Evolutionary conservation across 2,329 filamentous ascomycete genomes (phyloP).

Genomic region (Atkinsonella texensis): DNA sequence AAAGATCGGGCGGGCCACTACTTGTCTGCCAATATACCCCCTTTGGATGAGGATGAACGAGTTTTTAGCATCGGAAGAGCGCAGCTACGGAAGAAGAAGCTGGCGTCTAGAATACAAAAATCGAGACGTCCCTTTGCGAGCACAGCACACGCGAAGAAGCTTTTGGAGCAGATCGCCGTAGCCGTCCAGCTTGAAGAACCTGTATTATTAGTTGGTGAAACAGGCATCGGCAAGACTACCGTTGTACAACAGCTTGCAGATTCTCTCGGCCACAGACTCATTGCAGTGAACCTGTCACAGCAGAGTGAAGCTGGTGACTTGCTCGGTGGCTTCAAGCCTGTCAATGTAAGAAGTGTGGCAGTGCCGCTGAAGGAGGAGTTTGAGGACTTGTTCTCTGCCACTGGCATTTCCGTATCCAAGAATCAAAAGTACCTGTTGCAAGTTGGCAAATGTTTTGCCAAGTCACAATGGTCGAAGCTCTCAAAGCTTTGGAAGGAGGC

Average conservation of each 20-base stretch:
- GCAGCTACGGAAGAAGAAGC: constrained; percentile 44
- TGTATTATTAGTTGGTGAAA: constrained; percentile 91
- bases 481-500: constrained; percentile 83
- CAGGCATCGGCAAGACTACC: constrained; percentile 95
- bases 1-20: constrained; percentile 71
- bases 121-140: constrained; percentile 67
- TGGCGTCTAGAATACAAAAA: constrained; percentile 35
- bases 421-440: constrained; percentile 80
- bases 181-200: constrained; percentile 79
- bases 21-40: constrained; percentile 59
- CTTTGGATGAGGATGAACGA: constrained; percentile 47
- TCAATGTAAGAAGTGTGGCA: constrained; percentile 78
- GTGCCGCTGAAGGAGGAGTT: constrained; percentile 91
- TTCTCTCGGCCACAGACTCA: constrained; percentile 71
- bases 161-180: constrained; percentile 80
- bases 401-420: constrained; percentile 72
- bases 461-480: constrained; percentile 76
- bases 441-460: constrained; percentile 66
- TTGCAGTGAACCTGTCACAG: constrained; percentile 91
- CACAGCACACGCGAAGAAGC: constrained; percentile 69
- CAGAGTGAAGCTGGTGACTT: constrained; percentile 97
- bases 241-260: constrained; percentile 87
- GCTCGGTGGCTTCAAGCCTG: constrained; percentile 89
- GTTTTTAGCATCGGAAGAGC: constrained; percentile 55
- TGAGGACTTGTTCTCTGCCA: constrained; percentile 74